Evolutionary conservation across 192 early-diverging fungal genomes (phyloP), one percentile per base, ranked within the genome.

Genomic region (Obelidium mucronatum): DNA sequence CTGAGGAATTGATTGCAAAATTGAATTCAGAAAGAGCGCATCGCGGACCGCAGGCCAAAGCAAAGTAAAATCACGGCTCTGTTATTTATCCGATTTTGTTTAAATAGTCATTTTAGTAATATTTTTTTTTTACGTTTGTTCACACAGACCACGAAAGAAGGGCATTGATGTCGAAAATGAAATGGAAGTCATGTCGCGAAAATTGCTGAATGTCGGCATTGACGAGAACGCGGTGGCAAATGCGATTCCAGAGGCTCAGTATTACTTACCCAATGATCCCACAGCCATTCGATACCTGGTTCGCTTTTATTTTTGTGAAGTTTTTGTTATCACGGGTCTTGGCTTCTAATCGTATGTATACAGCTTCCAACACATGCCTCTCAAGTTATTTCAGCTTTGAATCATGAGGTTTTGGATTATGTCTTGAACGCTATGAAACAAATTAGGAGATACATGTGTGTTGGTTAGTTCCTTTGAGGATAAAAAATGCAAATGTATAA

Each of bases 391-490:
- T 26, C 40, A 13, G 77, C 77, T 6, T 48, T 78, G 17, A 44
- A 59, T 30, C 40, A 52, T 74, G 17, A 34, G 22, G 70, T 54
- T 3, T 60, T 64, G 33, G 58, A 74, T 2, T 78, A 78, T 40
- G 48, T 72, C 28, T 28, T 78, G 13, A 78, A 74, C 65, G 68
- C 77, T 4, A 44, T 78, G 8, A 78, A 73, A 52, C 60, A 75
- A 42, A 33, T 78, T 13, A 77, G 77, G 22, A 31, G 72, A 22
- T 78, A 65, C 72, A 73, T 78, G 77, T 78, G 77, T 59, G 51
- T 64, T 19, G 76, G 76, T 77, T 17, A 8, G 68, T 51, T 71
- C 2, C 11, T 66, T 33, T 62, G 65, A 37, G 11, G 68, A 30
- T 40, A 5, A 13, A 26, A 55, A 71, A 22, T 51, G 5, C n/a